These are phyloP conservation scores for Colletotrichum costaricense DNA, from an alignment of 2,329 filamentous ascomycete species.

Conservation along the genomic window DNA sequence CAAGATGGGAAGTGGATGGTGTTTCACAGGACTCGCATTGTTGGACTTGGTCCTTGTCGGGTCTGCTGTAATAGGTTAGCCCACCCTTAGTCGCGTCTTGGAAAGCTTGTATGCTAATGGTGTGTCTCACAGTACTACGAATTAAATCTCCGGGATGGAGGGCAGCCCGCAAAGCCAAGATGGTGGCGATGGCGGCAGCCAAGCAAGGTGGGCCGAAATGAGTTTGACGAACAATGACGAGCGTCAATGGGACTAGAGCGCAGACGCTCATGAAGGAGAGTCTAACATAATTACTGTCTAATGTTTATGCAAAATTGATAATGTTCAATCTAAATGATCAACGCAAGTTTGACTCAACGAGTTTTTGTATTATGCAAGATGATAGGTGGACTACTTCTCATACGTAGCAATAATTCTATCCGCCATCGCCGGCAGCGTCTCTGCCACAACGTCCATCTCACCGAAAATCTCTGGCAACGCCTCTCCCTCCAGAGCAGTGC, in stretches of 20 bases:
- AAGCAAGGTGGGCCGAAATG: constrained; percentile 20
- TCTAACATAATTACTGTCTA: not conserved
- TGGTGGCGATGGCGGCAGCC: constrained; percentile 24
- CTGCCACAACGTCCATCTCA: constrained; percentile 62
- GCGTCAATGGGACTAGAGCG: not conserved
- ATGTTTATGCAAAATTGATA: not conserved
- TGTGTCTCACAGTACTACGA: constrained; percentile 8
- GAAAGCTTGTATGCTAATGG: not conserved
- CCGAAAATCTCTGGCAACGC: constrained; percentile 50
- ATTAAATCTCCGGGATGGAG: constrained; percentile 32
- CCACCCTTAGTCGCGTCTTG: not conserved
- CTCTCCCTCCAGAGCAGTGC: constrained; percentile 43
- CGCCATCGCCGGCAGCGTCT: constrained; percentile 60
- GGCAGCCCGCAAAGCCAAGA: constrained; percentile 28
- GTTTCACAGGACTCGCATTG: constrained; percentile 50
- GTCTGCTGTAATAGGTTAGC: constrained; percentile 38
- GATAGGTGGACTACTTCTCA: not conserved
- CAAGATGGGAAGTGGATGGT: constrained; percentile 51
- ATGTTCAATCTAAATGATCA: not conserved
- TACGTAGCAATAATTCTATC: constrained; percentile 47
- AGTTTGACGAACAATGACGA: not conserved
- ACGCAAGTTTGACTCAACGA: not conserved
- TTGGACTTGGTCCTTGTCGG: constrained; percentile 44
- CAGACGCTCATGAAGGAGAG: not conserved
- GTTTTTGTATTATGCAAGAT: not conserved